Evolutionary conservation across 345 rosid species (phyloP).

Genomic region (Hibiscus tridactylites): DNA sequence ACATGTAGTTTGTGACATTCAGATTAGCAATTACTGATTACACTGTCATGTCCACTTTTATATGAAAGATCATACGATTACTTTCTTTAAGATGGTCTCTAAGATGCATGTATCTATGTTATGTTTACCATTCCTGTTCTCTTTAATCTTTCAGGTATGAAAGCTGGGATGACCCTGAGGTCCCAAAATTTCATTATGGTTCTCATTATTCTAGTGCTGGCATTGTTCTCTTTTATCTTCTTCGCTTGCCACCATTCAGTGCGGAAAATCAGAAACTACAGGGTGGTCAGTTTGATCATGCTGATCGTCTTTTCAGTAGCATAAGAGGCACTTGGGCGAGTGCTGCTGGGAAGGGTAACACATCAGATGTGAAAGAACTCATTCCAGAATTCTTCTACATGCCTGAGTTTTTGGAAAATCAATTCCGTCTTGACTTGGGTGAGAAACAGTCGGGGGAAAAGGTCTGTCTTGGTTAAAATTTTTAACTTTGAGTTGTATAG

Average conservation of each 20-base stretch:
- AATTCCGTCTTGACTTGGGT: conserved; percentile 81
- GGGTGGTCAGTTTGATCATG: conserved; percentile 99
- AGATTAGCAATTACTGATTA: not conserved
- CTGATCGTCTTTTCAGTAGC: conserved; percentile 95
- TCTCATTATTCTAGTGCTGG: conserved; percentile 99
- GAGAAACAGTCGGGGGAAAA: conserved; percentile 98
- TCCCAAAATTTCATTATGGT: conserved; percentile 98
- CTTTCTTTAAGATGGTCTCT: not conserved
- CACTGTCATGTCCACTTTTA: not conserved
- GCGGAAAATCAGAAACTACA: conserved; percentile 96
- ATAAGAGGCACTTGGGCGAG: conserved; percentile 93
- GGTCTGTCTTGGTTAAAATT: conserved; percentile 39
- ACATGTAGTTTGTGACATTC: not conserved
- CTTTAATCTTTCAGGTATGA: conserved; percentile 57
- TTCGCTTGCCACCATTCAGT: conserved; percentile 97
- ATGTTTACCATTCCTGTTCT: conserved; percentile 1
- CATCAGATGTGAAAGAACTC: conserved; percentile 96
- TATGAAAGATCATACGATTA: not conserved
- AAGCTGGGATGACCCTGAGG: conserved; percentile 99
- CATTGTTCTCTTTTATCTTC: conserved; percentile 93
- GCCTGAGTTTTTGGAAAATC: conserved; percentile 90
- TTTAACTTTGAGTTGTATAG: not conserved
- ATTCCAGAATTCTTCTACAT: conserved; percentile 98
- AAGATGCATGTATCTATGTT: not conserved
- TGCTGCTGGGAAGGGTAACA: conserved; percentile 96